These are phyloP conservation scores for Lodderomyces metapsilosis DNA, from an alignment of 1,139 yeast species.

Conservation along the genomic window DNA sequence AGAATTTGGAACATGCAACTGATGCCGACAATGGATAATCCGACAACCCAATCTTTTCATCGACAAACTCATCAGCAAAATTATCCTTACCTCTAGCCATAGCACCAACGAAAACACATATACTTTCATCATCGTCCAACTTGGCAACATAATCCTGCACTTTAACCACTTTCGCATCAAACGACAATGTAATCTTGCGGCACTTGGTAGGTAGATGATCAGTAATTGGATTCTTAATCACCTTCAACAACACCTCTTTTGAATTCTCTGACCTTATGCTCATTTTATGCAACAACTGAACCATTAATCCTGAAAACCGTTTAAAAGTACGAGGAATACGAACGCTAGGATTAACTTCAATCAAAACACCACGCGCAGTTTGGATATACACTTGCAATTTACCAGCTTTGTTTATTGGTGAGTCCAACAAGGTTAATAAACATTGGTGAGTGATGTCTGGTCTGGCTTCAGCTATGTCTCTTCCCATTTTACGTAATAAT, in stretches of 20 bases:
- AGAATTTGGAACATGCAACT: conserved; percentile 96
- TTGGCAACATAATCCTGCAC: conserved; percentile 86
- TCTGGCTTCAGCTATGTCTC: conserved; percentile 96
- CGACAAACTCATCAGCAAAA: conserved; percentile 95
- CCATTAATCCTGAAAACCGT: conserved; percentile 97
- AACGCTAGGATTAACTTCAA: conserved; percentile 94
- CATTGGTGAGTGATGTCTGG: conserved; percentile 98
- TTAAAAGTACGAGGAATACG: conserved; percentile 98
- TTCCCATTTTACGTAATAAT: conserved; percentile 87
- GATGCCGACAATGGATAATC: conserved; percentile 96
- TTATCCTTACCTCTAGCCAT: conserved; percentile 98
- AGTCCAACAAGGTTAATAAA: conserved; percentile 84
- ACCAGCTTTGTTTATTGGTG: conserved; percentile 97
- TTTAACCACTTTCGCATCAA: conserved; percentile 83
- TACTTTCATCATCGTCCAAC: conserved; percentile 84
- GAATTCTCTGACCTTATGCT: conserved; percentile 93
- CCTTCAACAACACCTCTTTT: conserved; percentile 89
- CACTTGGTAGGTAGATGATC: conserved; percentile 97
- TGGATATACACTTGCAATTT: conserved; percentile 93
- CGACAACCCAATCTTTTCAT: conserved; percentile 93
- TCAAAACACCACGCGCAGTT: conserved; percentile 89
- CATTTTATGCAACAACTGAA: conserved; percentile 86
- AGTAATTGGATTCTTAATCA: conserved; percentile 93
- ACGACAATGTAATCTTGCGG: conserved; percentile 88
- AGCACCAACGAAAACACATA: conserved; percentile 97